Evolutionary conservation across 805 yeast genomes (phyloP).

Genomic region (Barnettozyma sucrosica): DNA sequence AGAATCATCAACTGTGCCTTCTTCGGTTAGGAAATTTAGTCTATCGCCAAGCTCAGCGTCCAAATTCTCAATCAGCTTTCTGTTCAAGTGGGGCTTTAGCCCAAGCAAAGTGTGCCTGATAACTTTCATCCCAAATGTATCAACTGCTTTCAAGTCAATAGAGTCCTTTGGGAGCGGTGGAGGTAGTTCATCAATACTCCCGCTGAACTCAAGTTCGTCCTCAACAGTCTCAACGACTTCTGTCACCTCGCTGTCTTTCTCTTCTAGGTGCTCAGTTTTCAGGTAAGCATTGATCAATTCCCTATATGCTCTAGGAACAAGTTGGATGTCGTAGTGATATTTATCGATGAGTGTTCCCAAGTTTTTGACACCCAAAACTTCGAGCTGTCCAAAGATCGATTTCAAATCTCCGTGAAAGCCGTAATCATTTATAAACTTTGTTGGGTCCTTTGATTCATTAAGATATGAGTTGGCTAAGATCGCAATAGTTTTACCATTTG

Average conservation of each 20-base stretch:
- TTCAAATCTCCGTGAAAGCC: conserved; percentile 24
- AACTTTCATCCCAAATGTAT: conserved; percentile 70
- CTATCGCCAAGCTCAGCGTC: conserved; percentile 30
- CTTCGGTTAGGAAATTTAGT: conserved; percentile 28
- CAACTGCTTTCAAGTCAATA: conserved; percentile 56
- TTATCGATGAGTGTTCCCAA: conserved; percentile 27
- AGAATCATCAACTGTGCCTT: conserved; percentile 15
- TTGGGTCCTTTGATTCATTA: conserved; percentile 18
- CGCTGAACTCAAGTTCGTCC: neutral
- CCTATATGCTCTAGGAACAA: conserved; percentile 32
- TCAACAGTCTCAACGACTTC: neutral
- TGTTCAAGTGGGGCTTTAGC: conserved; percentile 29
- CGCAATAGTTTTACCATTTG: conserved; percentile 57
- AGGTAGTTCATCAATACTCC: conserved; percentile 20
- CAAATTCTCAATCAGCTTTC: conserved; percentile 28
- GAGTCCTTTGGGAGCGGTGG: conserved; percentile 48
- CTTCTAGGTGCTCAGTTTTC: conserved; percentile 4
- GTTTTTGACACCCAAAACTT: conserved; percentile 45
- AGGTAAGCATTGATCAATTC: conserved; percentile 16
- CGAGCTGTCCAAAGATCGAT: conserved; percentile 30
- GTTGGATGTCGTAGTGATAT: conserved; percentile 16
- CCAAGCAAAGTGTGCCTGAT: conserved; percentile 70
- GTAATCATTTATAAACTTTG: conserved; percentile 24
- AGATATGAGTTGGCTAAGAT: conserved; percentile 37
- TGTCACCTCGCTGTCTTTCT: neutral